These are phyloP conservation scores for Reutealis trisperma DNA, from an alignment of 345 rosid genomes.

Conservation along the genomic window DNA sequence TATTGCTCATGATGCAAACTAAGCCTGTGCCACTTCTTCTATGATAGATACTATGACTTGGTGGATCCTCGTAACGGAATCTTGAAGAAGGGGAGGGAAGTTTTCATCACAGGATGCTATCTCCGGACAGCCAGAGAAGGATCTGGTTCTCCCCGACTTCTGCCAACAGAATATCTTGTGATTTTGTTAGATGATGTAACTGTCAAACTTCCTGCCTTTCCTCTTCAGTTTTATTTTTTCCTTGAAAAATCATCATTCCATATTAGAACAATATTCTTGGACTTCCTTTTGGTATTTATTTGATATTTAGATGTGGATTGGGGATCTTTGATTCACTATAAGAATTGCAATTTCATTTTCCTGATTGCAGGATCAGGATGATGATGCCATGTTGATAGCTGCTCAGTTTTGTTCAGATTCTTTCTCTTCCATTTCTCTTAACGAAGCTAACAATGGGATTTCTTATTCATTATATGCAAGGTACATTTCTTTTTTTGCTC, in stretches of 20 bases:
- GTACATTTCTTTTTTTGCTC: conserved; percentile 32
- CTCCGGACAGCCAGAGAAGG: conserved; percentile 94
- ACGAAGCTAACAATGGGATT: conserved; percentile 53
- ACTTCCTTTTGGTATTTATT: conserved; percentile 2
- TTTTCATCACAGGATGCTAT: conserved; percentile 85
- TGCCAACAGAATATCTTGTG: conserved; percentile 94
- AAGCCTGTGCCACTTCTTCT: conserved; percentile 20
- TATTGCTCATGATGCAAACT: neutral
- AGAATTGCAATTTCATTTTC: conserved; percentile 24
- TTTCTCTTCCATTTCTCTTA: conserved; percentile 74
- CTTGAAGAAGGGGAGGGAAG: conserved; percentile 80
- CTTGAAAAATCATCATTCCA: neutral
- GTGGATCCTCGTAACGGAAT: conserved; percentile 73
- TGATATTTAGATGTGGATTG: conserved; percentile 1
- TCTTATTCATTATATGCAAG: conserved; percentile 86
- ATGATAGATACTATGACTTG: conserved; percentile 73
- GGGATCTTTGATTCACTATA: conserved; percentile 2
- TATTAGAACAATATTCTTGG: neutral
- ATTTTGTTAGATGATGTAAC: conserved; percentile 83
- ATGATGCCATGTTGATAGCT: conserved; percentile 76
- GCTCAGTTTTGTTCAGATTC: conserved; percentile 86
- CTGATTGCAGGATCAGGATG: conserved; percentile 72
- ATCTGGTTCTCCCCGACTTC: conserved; percentile 71
- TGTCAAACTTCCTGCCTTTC: conserved; percentile 3
- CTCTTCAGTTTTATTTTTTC: conserved; percentile 12